Conservation (phyloP, 768 basidiomycete genomes). For the Mycena vitilis region DNA sequence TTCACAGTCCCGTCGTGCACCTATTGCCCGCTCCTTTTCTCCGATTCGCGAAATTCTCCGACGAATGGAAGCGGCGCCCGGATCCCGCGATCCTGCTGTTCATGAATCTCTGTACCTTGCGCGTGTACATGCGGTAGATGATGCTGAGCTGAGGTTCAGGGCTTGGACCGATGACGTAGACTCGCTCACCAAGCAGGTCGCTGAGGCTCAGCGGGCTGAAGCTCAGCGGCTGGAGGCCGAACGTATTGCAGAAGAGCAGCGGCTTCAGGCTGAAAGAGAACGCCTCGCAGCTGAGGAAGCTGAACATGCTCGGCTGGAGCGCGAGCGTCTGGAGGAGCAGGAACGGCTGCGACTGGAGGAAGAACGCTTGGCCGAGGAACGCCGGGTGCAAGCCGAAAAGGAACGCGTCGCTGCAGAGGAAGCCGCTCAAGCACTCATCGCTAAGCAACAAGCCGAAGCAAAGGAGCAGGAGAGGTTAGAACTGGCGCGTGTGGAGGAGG, state of each 20-base stretch:
- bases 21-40: constrained; percentile 61
- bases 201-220: constrained; percentile 57
- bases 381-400: constrained; percentile 34
- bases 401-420: constrained; percentile 35
- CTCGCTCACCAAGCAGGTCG: constrained; percentile 53
- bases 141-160: constrained; percentile 59
- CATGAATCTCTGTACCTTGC: constrained; percentile 61
- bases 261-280: constrained; percentile 49
- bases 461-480: constrained; percentile 31
- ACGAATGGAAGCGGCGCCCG: constrained; percentile 63
- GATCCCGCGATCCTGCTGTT: constrained; percentile 55
- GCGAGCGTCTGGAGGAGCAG: constrained; percentile 48
- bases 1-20: constrained; percentile 47
- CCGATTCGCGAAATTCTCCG: constrained; percentile 66
- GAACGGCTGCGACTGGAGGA: constrained; percentile 36
- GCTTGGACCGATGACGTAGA: constrained; percentile 61
- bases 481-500: constrained; percentile 37
- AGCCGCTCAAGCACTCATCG: constrained; percentile 25
- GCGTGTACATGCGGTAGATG: constrained; percentile 62
- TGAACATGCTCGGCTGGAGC: constrained; percentile 46
- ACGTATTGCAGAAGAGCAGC: constrained; percentile 48
- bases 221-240: constrained; percentile 53
- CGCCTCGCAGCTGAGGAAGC: constrained; percentile 49
- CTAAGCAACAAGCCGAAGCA: constrained; percentile 28
- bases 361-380: constrained; percentile 36